phyloP scores from a whole-genome alignment of 1,284 basidiomycete species.

The Fomitopsis betulina region DNA sequence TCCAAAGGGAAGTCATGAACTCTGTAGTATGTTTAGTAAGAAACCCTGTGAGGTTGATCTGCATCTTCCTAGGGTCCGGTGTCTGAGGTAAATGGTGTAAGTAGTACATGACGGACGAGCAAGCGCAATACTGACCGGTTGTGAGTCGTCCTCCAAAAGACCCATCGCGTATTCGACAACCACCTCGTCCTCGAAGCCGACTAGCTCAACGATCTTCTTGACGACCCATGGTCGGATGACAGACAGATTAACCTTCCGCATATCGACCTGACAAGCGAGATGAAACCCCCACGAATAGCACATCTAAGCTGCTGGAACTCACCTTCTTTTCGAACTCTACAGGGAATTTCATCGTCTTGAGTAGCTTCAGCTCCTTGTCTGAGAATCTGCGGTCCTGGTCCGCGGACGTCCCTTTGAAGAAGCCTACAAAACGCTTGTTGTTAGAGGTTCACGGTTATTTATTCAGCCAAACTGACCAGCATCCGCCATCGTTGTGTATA shows the following conservation, averaged over 20 bases:
- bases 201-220: constrained; percentile 84
- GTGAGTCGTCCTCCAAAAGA: constrained; percentile 80
- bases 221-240: constrained; percentile 94
- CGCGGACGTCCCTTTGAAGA: constrained; percentile 84
- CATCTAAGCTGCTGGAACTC: neutral
- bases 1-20: constrained; percentile 92
- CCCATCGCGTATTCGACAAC: constrained; percentile 96
- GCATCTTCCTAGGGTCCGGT: constrained; percentile 93
- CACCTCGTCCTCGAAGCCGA: constrained; percentile 95
- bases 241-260: constrained; percentile 88
- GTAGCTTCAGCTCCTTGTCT: constrained; percentile 89
- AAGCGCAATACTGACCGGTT: constrained; percentile 55
- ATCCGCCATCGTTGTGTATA: constrained; percentile 24
- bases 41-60: constrained; percentile 92
- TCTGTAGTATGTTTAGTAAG: constrained; percentile 74
- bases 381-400: constrained; percentile 89
- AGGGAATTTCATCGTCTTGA: constrained; percentile 90
- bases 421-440: constrained; percentile 39
- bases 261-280: constrained; percentile 67
- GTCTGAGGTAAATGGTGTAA: constrained; percentile 40
- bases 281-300: neutral
- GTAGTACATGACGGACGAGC: neutral
- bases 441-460: too few relatives aligned
- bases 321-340: constrained; percentile 88
- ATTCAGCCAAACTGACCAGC: constrained; percentile 19